phyloP scores from a whole-genome alignment of 106 monocot species.

The Alisma plantagoaquatica region DNA sequence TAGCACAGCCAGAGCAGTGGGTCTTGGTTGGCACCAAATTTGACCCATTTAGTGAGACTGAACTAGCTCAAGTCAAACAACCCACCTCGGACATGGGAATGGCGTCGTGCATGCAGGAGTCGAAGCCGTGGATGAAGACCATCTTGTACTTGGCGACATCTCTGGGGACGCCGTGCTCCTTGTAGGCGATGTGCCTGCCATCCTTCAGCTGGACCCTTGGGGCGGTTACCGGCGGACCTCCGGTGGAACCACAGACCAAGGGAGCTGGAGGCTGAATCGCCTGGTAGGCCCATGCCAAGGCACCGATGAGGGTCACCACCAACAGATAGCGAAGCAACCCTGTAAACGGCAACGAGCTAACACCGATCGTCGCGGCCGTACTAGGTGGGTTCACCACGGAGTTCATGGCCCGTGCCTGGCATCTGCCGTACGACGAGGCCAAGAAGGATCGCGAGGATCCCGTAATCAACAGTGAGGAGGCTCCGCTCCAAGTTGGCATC shows the following conservation, averaged over 20 bases:
- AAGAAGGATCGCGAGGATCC: too few relatives aligned
- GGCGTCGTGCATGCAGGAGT: slow-evolving; percentile 46
- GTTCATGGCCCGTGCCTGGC: too few relatives aligned
- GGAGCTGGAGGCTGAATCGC: slow-evolving; percentile 49
- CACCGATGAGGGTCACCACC: slow-evolving; percentile 20
- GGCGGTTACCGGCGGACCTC: slow-evolving; percentile 52
- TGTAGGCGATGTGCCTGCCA: slow-evolving; percentile 77
- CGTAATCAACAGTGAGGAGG: too few relatives aligned
- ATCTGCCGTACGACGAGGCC: too few relatives aligned
- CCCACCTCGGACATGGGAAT: slow-evolving; percentile 45
- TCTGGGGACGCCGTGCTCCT: slow-evolving; percentile 52
- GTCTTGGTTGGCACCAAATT: too few relatives aligned
- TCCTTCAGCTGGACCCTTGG: slow-evolving; percentile 53
- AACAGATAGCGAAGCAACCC: slow-evolving; percentile 11
- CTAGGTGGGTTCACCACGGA: too few relatives aligned
- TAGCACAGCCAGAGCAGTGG: too few relatives aligned
- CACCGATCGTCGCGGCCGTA: too few relatives aligned
- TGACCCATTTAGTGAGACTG: too few relatives aligned
- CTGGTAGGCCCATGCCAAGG: slow-evolving; percentile 31
- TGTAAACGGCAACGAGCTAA: too few relatives aligned
- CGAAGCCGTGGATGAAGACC: slow-evolving; percentile 66
- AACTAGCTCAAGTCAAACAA: too few relatives aligned
- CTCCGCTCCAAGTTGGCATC: too few relatives aligned
- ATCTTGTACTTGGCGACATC: slow-evolving; percentile 51
- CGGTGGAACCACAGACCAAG: slow-evolving; percentile 40